A percentile compares a stretch with the other conserved stretches of the same genome.
These are phyloP conservation scores for Pyrenula aspistea DNA, from an alignment of 495 filamentous ascomycete genomes.

Conservation along the genomic window DNA sequence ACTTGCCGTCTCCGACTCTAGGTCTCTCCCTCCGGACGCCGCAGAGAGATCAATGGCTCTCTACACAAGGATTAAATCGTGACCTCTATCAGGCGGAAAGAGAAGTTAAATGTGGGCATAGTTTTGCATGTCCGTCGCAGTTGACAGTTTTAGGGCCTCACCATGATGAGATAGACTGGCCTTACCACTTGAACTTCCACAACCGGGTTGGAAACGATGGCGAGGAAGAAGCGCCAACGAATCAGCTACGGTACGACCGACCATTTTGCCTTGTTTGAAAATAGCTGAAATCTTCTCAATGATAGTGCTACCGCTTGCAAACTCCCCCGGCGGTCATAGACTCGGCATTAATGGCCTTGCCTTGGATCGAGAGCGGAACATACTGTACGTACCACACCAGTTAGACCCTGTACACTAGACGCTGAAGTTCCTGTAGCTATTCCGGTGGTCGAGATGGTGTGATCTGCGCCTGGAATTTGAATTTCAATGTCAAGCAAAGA, in stretches of 20 bases:
- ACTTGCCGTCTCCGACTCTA: background rate
- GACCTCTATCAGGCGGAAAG: no score
- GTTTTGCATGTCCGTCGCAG: no score
- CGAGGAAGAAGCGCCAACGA: constrained; percentile 28
- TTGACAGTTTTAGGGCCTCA: background rate
- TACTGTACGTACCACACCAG: constrained; percentile 51
- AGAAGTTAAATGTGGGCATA: no score
- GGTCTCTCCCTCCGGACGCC: background rate
- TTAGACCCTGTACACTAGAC: constrained; percentile 3
- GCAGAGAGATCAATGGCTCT: background rate
- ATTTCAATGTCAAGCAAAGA: constrained; percentile 28
- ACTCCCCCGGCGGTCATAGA: constrained; percentile 81
- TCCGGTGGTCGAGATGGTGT: constrained; percentile 92
- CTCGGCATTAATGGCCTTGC: constrained; percentile 90
- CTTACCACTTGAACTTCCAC: background rate
- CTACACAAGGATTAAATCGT: no score
- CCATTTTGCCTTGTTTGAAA: background rate
- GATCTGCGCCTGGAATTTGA: constrained; percentile 89
- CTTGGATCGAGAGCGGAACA: constrained; percentile 70
- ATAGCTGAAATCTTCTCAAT: constrained; percentile 2
- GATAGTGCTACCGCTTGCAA: constrained; percentile 87
- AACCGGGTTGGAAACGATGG: constrained; percentile 11
- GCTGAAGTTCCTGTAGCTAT: constrained; percentile 50
- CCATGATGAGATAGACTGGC: background rate
- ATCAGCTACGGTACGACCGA: constrained; percentile 46